A percentile compares a stretch with the other conserved stretches of the same genome.
Conservation (phyloP, 225 moss, liverwort and hornwort species). For the Ulota crispa region DNA sequence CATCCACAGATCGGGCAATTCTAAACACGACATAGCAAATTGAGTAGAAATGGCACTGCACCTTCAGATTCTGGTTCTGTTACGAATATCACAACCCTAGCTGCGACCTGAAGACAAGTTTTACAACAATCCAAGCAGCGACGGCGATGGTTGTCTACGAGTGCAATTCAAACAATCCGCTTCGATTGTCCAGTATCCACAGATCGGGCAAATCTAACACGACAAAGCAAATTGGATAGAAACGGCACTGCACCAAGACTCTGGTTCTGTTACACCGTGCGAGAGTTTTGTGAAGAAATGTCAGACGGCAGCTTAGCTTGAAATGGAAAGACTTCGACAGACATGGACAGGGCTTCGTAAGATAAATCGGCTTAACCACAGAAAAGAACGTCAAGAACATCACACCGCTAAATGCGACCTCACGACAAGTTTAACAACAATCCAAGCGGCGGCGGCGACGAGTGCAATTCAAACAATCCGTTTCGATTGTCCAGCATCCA, state of each 20-base stretch:
- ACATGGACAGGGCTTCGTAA: background rate
- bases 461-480: background rate
- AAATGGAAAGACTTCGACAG: background rate
- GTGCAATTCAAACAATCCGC: too few species aligned
- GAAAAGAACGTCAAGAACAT: background rate
- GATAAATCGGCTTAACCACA: background rate
- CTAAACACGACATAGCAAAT: background rate
- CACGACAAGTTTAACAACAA: background rate
- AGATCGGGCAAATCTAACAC: too few species aligned
- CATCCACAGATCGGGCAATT: background rate
- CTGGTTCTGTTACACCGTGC: background rate
- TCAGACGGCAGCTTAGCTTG: background rate
- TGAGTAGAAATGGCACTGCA: background rate
- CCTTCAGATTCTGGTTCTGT: background rate
- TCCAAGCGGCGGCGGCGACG: background rate
- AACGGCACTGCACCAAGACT: background rate
- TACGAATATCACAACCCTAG: too few species aligned
- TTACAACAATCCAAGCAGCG: too few species aligned
- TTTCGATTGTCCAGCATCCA: background rate
- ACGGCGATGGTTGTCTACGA: too few species aligned
- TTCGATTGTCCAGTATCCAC: too few species aligned
- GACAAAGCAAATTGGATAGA: background rate
- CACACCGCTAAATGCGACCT: too few species aligned
- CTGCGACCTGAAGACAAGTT: too few species aligned
- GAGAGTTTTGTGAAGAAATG: background rate